Percentiles rank a stretch among this genome's conserved stretches.
Conservation (phyloP, 2,329 filamentous ascomycete genomes). For the Ceratocystis diversiconidia region DNA sequence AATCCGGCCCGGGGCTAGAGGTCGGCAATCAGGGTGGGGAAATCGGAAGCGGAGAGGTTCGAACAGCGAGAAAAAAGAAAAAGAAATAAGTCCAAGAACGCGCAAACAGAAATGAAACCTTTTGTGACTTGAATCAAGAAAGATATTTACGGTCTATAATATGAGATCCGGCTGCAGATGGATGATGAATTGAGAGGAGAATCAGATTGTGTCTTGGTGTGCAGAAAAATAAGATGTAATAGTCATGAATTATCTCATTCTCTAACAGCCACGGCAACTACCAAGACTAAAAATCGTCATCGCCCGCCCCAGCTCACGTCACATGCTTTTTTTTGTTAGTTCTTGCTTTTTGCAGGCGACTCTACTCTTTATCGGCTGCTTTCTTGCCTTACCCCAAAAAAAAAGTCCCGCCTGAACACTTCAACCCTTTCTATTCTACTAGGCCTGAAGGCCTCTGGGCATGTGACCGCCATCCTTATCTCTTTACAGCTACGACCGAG, state of each 20-base stretch:
- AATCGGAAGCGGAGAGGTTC: not conserved
- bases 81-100: not conserved
- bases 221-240: not conserved
- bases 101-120: not conserved
- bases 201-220: not conserved
- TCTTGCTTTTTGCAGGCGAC: not conserved
- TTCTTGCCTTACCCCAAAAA: slow-evolving; percentile 1
- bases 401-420: not conserved
- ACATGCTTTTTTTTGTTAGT: not conserved
- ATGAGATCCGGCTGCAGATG: not conserved
- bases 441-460: not conserved
- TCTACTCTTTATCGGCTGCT: not conserved
- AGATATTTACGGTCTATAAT: not conserved
- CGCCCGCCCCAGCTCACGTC: not conserved
- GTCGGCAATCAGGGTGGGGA: not conserved
- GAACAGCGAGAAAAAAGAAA: not conserved
- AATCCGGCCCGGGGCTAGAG: not conserved
- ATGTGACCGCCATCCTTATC: not conserved
- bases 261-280: not conserved
- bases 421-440: too few relatives aligned
- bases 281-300: slow-evolving; percentile 4
- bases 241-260: slow-evolving; percentile 1
- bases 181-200: not conserved
- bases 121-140: not conserved
- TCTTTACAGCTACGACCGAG: not conserved